Evolutionary conservation across 1,139 yeast species (phyloP).

Genomic region (Yamadazyma membranifaciens): DNA sequence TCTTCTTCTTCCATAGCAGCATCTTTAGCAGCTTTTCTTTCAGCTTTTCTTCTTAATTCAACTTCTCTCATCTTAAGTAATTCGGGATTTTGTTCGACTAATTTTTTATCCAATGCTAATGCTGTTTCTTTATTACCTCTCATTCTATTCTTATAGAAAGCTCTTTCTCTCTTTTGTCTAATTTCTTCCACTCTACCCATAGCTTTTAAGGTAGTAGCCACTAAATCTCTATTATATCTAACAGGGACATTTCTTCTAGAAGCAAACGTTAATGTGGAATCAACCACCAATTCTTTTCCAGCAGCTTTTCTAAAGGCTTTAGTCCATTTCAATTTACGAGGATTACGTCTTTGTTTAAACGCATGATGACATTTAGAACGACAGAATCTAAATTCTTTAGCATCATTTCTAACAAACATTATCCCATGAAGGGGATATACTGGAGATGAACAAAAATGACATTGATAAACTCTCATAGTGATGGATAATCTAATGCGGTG

Average conservation of each 20-base stretch:
- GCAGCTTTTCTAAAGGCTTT: slow-evolving; percentile 99
- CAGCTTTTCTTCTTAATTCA: slow-evolving; percentile 79
- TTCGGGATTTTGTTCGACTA: slow-evolving; percentile 86
- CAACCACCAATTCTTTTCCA: slow-evolving; percentile 97
- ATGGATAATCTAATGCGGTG: no score
- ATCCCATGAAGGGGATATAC: slow-evolving; percentile 97
- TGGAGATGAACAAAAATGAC: slow-evolving; percentile 98
- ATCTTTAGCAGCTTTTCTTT: slow-evolving; percentile 62
- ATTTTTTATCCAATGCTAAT: slow-evolving; percentile 80
- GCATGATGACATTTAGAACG: slow-evolving; percentile 97
- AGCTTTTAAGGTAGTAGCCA: slow-evolving; percentile 88
- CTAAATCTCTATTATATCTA: slow-evolving; percentile 94
- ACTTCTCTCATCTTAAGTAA: slow-evolving; percentile 89
- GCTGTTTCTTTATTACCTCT: slow-evolving; percentile 91
- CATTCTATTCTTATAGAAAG: slow-evolving; percentile 99
- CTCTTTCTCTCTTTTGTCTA: slow-evolving; percentile 94
- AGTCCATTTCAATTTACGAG: slow-evolving; percentile 97
- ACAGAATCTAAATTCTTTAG: slow-evolving; percentile 95
- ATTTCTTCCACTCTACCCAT: slow-evolving; percentile 96
- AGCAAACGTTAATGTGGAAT: slow-evolving; percentile 92
- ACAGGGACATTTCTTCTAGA: slow-evolving; percentile 98
- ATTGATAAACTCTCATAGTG: slow-evolving; percentile 84
- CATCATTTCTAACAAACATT: slow-evolving; percentile 96
- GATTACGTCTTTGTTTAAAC: slow-evolving; percentile 97
- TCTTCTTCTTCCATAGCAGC: slow-evolving; percentile 49